Evolutionary conservation across 371 early-diverging fungal species (phyloP).

Genomic region (Ordospora colligata): DNA sequence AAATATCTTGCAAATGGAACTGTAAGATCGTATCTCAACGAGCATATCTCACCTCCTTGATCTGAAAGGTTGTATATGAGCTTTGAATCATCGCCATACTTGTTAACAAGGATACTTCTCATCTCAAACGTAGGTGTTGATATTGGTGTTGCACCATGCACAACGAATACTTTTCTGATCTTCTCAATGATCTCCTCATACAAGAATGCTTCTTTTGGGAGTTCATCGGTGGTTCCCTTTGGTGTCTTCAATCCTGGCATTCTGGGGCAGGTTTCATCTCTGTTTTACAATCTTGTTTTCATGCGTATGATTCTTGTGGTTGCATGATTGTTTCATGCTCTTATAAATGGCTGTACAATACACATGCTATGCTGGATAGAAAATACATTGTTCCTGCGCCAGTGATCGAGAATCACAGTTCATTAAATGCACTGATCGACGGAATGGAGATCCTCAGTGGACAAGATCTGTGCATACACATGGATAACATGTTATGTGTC

Average conservation of each 20-base stretch:
- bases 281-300: not conserved
- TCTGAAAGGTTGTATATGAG: conserved; percentile 92
- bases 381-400: not conserved
- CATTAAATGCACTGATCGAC: not conserved
- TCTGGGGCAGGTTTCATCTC: conserved; percentile 10
- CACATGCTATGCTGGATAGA: not conserved
- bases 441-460: not conserved
- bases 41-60: conserved; percentile 92
- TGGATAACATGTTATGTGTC: not conserved
- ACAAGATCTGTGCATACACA: not conserved
- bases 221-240: conserved; percentile 88
- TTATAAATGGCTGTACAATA: not conserved
- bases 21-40: conserved; percentile 92
- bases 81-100: conserved; percentile 97
- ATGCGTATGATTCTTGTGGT: not conserved
- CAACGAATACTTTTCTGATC: conserved; percentile 74
- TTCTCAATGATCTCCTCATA: conserved; percentile 77
- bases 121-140: conserved; percentile 98
- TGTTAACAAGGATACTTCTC: conserved; percentile 85
- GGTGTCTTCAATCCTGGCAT: conserved; percentile 45
- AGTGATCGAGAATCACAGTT: not conserved
- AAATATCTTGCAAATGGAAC: conserved; percentile 96
- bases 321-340: not conserved
- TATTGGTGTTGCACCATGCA: conserved; percentile 88
- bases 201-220: conserved; percentile 80